These are phyloP conservation scores for Flaveria robusta DNA, from an alignment of 129 eudicot species.

Conservation along the genomic window DNA sequence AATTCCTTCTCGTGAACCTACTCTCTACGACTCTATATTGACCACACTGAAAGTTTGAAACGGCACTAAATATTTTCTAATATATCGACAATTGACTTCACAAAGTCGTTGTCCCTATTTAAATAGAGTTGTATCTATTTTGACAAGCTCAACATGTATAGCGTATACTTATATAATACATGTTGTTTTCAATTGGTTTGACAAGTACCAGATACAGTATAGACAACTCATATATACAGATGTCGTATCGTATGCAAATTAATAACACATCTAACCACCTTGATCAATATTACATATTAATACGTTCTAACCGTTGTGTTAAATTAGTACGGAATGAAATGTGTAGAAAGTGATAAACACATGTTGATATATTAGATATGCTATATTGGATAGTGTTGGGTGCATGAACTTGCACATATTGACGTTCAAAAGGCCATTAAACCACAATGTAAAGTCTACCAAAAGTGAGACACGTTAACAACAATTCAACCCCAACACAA, in stretches of 20 bases:
- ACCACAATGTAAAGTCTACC: slow-evolving; percentile 27
- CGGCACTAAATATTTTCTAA: slow-evolving; percentile 24
- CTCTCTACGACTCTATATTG: slow-evolving; percentile 23
- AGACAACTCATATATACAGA: background rate
- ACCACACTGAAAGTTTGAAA: slow-evolving; percentile 33
- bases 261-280: background rate
- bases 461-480: slow-evolving; percentile 35
- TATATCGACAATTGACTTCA: slow-evolving; percentile 25
- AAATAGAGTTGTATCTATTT: slow-evolving; percentile 13
- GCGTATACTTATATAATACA: slow-evolving; percentile 16
- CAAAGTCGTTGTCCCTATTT: slow-evolving; percentile 28
- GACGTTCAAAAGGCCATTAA: slow-evolving; percentile 19
- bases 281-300: background rate
- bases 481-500: slow-evolving; percentile 17
- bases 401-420: slow-evolving; percentile 33
- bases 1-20: slow-evolving; percentile 27
- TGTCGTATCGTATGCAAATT: background rate
- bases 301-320: background rate
- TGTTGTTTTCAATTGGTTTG: background rate
- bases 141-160: slow-evolving; percentile 19
- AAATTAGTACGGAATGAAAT: background rate
- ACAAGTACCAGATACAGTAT: background rate
- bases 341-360: background rate
- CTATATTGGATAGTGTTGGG: slow-evolving; percentile 8
- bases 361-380: slow-evolving; percentile 9